These are phyloP conservation scores for Ophiostoma novo-ulmi DNA, from an alignment of 2,329 filamentous ascomycete genomes.

Conservation along the genomic window DNA sequence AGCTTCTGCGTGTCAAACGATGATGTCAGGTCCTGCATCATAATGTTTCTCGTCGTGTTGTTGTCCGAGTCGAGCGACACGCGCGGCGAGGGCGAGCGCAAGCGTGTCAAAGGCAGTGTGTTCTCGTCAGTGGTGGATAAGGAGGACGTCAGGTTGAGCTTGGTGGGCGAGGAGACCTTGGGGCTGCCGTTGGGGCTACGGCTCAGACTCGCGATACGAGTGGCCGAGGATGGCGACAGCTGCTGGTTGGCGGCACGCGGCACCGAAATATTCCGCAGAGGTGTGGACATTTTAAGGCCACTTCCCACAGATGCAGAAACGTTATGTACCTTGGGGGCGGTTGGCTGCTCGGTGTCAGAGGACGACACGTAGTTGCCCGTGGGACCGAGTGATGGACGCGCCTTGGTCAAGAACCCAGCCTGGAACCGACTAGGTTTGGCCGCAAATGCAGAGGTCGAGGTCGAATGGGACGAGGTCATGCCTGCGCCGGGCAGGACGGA, in stretches of 20 bases:
- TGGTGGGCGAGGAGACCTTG: constrained; percentile 26
- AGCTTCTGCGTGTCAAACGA: constrained; percentile 51
- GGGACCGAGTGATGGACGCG: constrained; percentile 28
- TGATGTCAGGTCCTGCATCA: constrained; percentile 32
- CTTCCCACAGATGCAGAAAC: neutral
- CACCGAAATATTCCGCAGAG: constrained; percentile 48
- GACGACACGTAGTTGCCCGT: constrained; percentile 43
- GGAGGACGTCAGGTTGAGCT: neutral
- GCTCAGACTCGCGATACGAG: constrained; percentile 29
- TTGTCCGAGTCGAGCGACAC: constrained; percentile 22
- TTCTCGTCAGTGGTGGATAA: constrained; percentile 46
- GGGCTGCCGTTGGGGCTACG: constrained; percentile 30
- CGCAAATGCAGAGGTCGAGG: constrained; percentile 19
- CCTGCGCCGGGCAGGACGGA: constrained; percentile 32
- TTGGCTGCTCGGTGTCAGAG: constrained; percentile 44
- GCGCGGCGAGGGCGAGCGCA: constrained; percentile 22
- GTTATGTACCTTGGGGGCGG: neutral
- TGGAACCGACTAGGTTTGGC: constrained; percentile 74
- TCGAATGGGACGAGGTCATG: neutral
- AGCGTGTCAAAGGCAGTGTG: constrained; percentile 37
- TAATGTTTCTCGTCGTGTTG: neutral
- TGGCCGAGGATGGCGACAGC: constrained; percentile 42
- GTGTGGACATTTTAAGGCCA: constrained; percentile 32
- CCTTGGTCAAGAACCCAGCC: constrained; percentile 72
- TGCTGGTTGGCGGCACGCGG: constrained; percentile 45